Evolutionary conservation across 2,329 filamentous ascomycete species (phyloP), one percentile per base, ranked within the genome.

Genomic region (Ascochyta fabae): DNA sequence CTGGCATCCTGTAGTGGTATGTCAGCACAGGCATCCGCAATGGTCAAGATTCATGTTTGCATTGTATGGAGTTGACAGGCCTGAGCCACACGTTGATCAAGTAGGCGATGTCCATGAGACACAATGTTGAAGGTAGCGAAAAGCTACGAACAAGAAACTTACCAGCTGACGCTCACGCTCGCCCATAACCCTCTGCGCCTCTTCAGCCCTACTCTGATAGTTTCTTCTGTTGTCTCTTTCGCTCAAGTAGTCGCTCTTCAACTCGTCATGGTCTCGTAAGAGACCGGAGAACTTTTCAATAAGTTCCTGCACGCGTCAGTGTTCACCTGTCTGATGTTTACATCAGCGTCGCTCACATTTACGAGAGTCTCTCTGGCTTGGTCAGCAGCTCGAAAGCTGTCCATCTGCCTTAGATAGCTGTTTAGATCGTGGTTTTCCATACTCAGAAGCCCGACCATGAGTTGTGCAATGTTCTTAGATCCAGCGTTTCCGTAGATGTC

Each of bases 321-420:
- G 78, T 12, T 15, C 26, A 23, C 64, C 12, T 64, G 29, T 13
- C 6, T 19, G 19, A 19, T 19, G 19, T 19, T 19, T 19, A 13
- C 10, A 2, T 13, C 24, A n/a, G 26, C 24, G 16, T n/a, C 22
- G 27, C 53, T 43, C 10, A 74, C 74, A 34, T 58, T 63, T 48
- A 75, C 59, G 36, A 76, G 67, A 33, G 62, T 66, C 49, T 77
- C 71, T 55, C 74, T 65, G 13, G 72, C 71, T n/a, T 72, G 67
- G 46, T 77, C 74, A 29, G 72, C 73, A 26, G 68, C 67, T 29
- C 67, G 67, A 52, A 76, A 77, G 27, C 57, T 54, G 29, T 71
- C 64, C 64, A 76, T 68, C 52, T 71, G 68, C 19, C 62, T 59
- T 24, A 58, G 49, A 53, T 67, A 65, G 22, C 64, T 60, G 22